Percentiles rank a stretch among this genome's conserved stretches.
These are phyloP conservation scores for Nicotiana sylvestris DNA, from an alignment of 257 asterid species.

Conservation along the genomic window DNA sequence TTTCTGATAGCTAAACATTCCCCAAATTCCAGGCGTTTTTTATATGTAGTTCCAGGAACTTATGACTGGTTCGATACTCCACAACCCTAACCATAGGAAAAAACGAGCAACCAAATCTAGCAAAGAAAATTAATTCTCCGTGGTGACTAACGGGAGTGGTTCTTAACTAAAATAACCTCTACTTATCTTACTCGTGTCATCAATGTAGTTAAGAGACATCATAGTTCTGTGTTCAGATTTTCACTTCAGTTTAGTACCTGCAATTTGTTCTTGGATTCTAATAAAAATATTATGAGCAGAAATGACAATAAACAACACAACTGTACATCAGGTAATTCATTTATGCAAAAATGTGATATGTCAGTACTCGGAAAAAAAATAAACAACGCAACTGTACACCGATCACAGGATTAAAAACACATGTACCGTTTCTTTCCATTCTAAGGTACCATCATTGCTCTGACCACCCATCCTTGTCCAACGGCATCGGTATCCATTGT, in stretches of 20 bases:
- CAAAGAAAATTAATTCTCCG: background rate
- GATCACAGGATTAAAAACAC: conserved; percentile 3
- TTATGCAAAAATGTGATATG: background rate
- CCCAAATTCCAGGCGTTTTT: background rate
- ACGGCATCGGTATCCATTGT: conserved; percentile 88
- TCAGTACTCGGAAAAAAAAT: background rate
- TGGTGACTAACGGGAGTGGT: background rate
- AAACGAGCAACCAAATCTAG: background rate
- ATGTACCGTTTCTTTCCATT: conserved; percentile 96
- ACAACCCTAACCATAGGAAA: background rate
- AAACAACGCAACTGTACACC: background rate
- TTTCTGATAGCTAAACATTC: background rate
- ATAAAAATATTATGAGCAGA: background rate
- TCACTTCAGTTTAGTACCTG: background rate
- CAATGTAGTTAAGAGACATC: background rate
- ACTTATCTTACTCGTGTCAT: background rate
- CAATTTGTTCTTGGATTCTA: background rate
- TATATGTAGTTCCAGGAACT: background rate
- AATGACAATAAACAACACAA: background rate
- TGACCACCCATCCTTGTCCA: conserved; percentile 98
- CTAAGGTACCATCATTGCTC: conserved; percentile 62
- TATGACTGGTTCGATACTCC: background rate
- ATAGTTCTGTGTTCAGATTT: background rate
- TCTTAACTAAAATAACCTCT: background rate
- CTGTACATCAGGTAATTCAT: background rate